phyloP scores from a whole-genome alignment of 805 yeast genomes.

The Candida andamanensis region DNA sequence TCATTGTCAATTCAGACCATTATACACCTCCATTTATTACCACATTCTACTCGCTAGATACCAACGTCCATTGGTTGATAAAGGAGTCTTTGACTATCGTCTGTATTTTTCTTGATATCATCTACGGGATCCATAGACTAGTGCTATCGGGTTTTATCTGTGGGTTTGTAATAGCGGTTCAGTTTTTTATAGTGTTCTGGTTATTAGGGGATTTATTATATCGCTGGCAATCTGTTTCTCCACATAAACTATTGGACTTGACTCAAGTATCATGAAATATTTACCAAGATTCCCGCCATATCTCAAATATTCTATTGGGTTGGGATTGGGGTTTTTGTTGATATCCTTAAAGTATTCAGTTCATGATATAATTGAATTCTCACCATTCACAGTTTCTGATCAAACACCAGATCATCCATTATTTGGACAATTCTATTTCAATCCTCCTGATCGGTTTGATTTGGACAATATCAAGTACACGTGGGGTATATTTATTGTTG shows the following conservation, averaged over 20 bases:
- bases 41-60: constrained; percentile 3
- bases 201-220: constrained; percentile 1
- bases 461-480: constrained; percentile 17
- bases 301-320: background rate
- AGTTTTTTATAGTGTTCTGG: constrained; percentile 7
- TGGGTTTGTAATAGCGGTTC: constrained; percentile 1
- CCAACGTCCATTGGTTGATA: background rate
- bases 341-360: constrained; percentile 4
- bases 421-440: constrained; percentile 19
- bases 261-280: background rate
- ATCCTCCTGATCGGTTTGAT: constrained; percentile 26
- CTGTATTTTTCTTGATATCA: constrained; percentile 9
- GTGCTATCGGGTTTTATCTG: constrained; percentile 8
- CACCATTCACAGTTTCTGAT: background rate
- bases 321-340: background rate
- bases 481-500: constrained; percentile 12
- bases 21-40: constrained; percentile 23
- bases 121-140: constrained; percentile 11
- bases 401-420: constrained; percentile 2
- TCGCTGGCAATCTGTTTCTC: constrained; percentile 8
- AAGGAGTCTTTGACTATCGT: constrained; percentile 1
- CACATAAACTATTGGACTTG: constrained; percentile 2
- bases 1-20: constrained; percentile 17
- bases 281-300: background rate
- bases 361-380: constrained; percentile 1